Percentiles rank a stretch among this genome's conserved stretches.
These are phyloP conservation scores for Rutstroemia sydowiana DNA, from an alignment of 2,329 filamentous ascomycete genomes.

Conservation along the genomic window DNA sequence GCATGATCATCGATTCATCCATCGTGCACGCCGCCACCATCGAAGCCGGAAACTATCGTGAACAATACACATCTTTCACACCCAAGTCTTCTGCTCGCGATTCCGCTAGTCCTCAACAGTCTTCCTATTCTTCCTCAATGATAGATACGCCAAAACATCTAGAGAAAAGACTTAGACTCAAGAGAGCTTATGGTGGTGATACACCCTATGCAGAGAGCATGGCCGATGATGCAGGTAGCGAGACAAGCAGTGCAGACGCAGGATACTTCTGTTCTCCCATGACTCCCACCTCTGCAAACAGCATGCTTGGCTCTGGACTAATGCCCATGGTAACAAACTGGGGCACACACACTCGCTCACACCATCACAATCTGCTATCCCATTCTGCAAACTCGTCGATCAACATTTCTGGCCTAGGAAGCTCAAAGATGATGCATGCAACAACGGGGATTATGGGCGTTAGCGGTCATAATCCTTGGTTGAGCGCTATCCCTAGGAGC, in stretches of 20 bases:
- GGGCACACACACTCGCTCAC: not conserved
- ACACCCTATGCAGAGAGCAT: slow-evolving; percentile 37
- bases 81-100: slow-evolving; percentile 16
- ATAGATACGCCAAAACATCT: too few relatives aligned
- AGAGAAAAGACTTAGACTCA: slow-evolving; percentile 26
- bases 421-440: not conserved
- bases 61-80: slow-evolving; percentile 19
- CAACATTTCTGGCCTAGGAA: slow-evolving; percentile 10
- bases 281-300: slow-evolving; percentile 13
- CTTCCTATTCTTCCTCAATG: too few relatives aligned
- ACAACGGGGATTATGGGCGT: not conserved
- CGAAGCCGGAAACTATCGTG: slow-evolving; percentile 41
- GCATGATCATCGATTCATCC: slow-evolving; percentile 56
- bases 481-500: slow-evolving; percentile 31
- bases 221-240: slow-evolving; percentile 32
- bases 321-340: not conserved
- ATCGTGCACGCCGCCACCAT: slow-evolving; percentile 47
- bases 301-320: not conserved
- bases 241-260: slow-evolving; percentile 19
- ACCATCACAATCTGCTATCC: slow-evolving; percentile 23
- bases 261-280: slow-evolving; percentile 23
- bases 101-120: slow-evolving; percentile 5
- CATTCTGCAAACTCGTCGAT: slow-evolving; percentile 20
- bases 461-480: slow-evolving; percentile 31
- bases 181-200: slow-evolving; percentile 30